phyloP scores from a whole-genome alignment of 2,329 filamentous ascomycete genomes.

The Sporothrix phasma region DNA sequence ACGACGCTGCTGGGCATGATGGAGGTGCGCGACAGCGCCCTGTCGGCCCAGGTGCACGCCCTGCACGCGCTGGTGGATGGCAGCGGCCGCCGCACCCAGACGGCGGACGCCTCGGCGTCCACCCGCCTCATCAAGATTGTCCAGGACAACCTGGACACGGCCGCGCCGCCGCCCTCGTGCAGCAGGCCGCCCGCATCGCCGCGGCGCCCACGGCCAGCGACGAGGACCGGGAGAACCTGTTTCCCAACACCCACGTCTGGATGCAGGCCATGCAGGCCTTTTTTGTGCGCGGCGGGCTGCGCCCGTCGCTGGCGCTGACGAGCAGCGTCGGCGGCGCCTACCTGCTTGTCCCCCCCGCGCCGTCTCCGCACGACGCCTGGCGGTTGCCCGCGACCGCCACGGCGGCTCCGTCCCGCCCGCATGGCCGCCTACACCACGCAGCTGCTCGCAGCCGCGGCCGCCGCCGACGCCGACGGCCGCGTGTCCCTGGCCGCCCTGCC shows the following conservation, averaged over 20 bases:
- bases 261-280: slow-evolving; percentile 48
- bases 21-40: slow-evolving; percentile 34
- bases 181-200: slow-evolving; percentile 36
- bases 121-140: slow-evolving; percentile 42
- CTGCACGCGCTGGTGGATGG: slow-evolving; percentile 39
- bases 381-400: slow-evolving; percentile 49
- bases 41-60: slow-evolving; percentile 32
- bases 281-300: slow-evolving; percentile 37
- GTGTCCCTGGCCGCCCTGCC: slow-evolving; percentile 33
- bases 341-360: slow-evolving; percentile 38
- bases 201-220: slow-evolving; percentile 18
- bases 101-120: slow-evolving; percentile 25
- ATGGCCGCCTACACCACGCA: slow-evolving; percentile 61
- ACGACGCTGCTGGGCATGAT: slow-evolving; percentile 44
- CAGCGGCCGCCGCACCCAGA: slow-evolving; percentile 24
- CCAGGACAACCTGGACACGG: slow-evolving; percentile 44
- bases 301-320: slow-evolving; percentile 61
- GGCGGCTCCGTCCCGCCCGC: slow-evolving; percentile 63
- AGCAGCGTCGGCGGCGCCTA: slow-evolving; percentile 62
- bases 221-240: slow-evolving; percentile 35
- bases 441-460: slow-evolving; percentile 34
- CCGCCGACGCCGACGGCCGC: slow-evolving; percentile 20
- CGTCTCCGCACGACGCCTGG: slow-evolving; percentile 15
- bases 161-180: slow-evolving; percentile 39
- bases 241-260: slow-evolving; percentile 60